A percentile compares a stretch with the other conserved stretches of the same genome.
Evolutionary conservation across 202 grass and related monocot species (phyloP).

Genomic region (Panicum virgatum): DNA sequence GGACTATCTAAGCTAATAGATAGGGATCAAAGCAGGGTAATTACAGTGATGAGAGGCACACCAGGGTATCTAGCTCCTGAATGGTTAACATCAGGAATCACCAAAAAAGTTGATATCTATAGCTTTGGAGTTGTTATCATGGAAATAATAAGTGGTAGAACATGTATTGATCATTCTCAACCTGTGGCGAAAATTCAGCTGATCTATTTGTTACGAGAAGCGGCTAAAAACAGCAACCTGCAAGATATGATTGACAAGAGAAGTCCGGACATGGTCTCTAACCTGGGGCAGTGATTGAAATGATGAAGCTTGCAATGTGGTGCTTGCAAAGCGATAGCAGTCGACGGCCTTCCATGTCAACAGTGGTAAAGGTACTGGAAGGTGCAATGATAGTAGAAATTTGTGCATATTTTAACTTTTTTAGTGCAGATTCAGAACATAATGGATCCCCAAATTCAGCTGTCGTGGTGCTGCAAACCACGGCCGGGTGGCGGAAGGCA

Average conservation of each 20-base stretch:
- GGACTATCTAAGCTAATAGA: constrained; percentile 53
- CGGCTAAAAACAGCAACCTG: constrained; percentile 36
- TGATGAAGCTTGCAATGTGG: constrained; percentile 48
- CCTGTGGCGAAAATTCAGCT: constrained; percentile 33
- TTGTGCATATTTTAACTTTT: constrained; percentile 28
- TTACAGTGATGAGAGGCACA: constrained; percentile 52
- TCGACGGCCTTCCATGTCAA: constrained; percentile 43
- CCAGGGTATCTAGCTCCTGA: constrained; percentile 52
- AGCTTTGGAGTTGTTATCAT: constrained; percentile 51
- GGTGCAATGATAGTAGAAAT: constrained; percentile 38
- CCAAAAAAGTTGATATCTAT: constrained; percentile 53
- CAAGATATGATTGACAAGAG: constrained; percentile 33
- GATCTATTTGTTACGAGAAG: constrained; percentile 36
- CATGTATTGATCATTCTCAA: constrained; percentile 33
- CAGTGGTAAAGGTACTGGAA: constrained; percentile 43
- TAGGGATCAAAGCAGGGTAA: constrained; percentile 44
- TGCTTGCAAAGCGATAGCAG: constrained; percentile 47
- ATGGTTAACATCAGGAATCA: constrained; percentile 48
- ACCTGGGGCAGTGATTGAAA: constrained; percentile 28
- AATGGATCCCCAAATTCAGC: constrained; percentile 36
- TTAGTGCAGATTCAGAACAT: constrained; percentile 18
- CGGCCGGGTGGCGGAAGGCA: too few species aligned
- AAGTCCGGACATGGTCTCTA: constrained; percentile 17
- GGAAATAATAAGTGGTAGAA: constrained; percentile 48
- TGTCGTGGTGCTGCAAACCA: too few species aligned